Evolutionary conservation across 306 rosid species (phyloP).

Genomic region (peach (Prunus persica)): DNA sequence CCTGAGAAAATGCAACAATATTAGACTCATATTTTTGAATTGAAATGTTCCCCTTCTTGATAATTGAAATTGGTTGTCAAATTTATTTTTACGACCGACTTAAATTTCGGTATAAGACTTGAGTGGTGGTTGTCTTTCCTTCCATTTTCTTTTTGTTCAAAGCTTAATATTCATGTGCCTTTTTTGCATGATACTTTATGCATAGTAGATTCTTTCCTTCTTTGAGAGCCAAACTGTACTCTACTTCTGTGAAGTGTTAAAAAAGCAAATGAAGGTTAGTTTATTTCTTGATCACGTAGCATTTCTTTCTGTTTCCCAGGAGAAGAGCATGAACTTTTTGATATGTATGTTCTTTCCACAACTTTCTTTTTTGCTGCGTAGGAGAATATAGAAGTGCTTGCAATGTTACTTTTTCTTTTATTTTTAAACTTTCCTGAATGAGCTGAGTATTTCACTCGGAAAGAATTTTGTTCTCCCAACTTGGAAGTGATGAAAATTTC

Average conservation of each 20-base stretch:
- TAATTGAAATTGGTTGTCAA: background rate
- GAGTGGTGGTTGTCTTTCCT: background rate
- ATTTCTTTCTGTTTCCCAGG: background rate
- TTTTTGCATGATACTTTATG: background rate
- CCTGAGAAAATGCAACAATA: slow-evolving; percentile 1
- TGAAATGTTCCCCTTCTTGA: background rate
- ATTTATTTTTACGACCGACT: background rate
- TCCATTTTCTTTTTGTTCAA: background rate
- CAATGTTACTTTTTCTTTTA: background rate
- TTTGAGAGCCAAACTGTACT: background rate
- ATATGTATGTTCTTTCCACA: background rate
- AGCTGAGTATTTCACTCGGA: background rate
- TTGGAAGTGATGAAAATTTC: background rate
- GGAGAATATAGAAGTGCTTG: background rate
- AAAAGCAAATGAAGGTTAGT: background rate
- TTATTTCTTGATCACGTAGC: background rate
- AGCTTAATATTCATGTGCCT: background rate
- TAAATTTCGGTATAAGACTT: background rate
- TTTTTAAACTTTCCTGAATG: background rate
- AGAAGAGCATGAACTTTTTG: background rate
- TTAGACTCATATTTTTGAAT: background rate
- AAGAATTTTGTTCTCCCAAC: background rate
- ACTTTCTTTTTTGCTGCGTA: background rate
- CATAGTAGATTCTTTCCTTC: background rate
- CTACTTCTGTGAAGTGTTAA: too few relatives aligned